These are phyloP conservation scores for Hygrophorus russula DNA, from an alignment of 768 basidiomycete genomes.

Conservation along the genomic window DNA sequence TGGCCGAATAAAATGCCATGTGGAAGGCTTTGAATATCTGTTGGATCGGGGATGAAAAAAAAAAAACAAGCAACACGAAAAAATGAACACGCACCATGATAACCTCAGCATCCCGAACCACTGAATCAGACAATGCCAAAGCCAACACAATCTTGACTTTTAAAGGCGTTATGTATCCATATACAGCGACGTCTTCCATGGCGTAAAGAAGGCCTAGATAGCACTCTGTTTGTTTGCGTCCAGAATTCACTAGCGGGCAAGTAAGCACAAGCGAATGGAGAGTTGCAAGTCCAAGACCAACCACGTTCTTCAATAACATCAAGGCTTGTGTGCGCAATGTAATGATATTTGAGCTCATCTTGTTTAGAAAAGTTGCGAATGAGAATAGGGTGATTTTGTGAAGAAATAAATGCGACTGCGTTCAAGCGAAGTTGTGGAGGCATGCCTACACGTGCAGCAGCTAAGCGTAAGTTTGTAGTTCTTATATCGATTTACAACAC, in stretches of 20 bases:
- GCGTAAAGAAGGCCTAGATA: conserved; percentile 80
- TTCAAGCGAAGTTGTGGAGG: conserved; percentile 60
- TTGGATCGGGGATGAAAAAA: neutral
- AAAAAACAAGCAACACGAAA: neutral
- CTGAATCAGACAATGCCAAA: conserved; percentile 67
- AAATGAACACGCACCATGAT: conserved; percentile 40
- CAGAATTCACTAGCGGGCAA: conserved; percentile 26
- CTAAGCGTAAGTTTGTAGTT: too few relatives aligned
- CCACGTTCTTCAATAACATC: conserved; percentile 91
- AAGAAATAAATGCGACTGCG: conserved; percentile 78
- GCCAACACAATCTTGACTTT: conserved; percentile 82
- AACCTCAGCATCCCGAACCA: conserved; percentile 74
- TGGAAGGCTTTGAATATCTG: conserved; percentile 87
- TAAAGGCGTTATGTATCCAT: conserved; percentile 83
- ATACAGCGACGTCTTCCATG: conserved; percentile 90
- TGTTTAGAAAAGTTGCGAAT: conserved; percentile 59
- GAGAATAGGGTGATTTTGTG: conserved; percentile 73
- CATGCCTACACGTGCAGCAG: conserved; percentile 25
- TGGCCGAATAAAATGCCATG: conserved; percentile 73
- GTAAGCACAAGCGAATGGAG: conserved; percentile 1
- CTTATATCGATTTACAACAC: too few relatives aligned
- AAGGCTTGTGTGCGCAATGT: conserved; percentile 81
- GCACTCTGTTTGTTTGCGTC: conserved; percentile 58
- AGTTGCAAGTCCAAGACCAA: conserved; percentile 23
- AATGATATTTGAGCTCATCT: conserved; percentile 74